A percentile compares a stretch with the other conserved stretches of the same genome.
Conservation (phyloP, 2,329 filamentous ascomycete species). For the Grosmannia clavigera region DNA sequence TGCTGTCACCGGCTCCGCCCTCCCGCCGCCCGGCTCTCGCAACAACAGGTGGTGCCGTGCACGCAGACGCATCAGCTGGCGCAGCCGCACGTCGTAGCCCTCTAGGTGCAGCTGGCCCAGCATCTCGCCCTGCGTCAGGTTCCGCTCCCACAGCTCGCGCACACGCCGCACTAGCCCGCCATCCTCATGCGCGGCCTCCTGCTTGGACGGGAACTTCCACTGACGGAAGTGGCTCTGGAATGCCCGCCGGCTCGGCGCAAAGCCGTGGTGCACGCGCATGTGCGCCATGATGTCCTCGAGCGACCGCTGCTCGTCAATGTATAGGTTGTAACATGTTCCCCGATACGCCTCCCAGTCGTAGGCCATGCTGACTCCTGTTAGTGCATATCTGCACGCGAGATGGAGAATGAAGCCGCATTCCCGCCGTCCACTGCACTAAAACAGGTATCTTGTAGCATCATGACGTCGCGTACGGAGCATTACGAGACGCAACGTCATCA, state of each 20-base stretch:
- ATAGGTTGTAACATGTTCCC: constrained; percentile 44
- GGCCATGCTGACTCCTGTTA: constrained; percentile 21
- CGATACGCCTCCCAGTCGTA: constrained; percentile 34
- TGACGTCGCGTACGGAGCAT: no score
- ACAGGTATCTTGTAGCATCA: no score
- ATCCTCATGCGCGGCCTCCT: constrained; percentile 60
- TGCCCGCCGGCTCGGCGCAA: constrained; percentile 63
- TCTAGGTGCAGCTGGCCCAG: constrained; percentile 44
- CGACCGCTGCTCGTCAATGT: constrained; percentile 62
- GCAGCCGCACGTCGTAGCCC: constrained; percentile 43
- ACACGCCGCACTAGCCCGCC: constrained; percentile 53
- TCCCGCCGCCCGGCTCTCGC: constrained; percentile 22
- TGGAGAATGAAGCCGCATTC: no score
- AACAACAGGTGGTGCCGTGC: constrained; percentile 57
- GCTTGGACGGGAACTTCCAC: constrained; percentile 69
- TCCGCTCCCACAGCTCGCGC: constrained; percentile 66
- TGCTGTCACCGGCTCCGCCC: neutral
- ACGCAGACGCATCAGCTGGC: constrained; percentile 58
- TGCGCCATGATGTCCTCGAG: constrained; percentile 64
- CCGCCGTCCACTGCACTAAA: no score
- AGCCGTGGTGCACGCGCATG: constrained; percentile 51
- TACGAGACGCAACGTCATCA: no score
- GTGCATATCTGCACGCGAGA: no score
- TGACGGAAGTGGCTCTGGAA: constrained; percentile 65
- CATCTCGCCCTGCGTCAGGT: constrained; percentile 63